Base-by-base conservation (phyloP, 2,329 filamentous ascomycete species). In the Colletotrichum camelliae region DNA sequence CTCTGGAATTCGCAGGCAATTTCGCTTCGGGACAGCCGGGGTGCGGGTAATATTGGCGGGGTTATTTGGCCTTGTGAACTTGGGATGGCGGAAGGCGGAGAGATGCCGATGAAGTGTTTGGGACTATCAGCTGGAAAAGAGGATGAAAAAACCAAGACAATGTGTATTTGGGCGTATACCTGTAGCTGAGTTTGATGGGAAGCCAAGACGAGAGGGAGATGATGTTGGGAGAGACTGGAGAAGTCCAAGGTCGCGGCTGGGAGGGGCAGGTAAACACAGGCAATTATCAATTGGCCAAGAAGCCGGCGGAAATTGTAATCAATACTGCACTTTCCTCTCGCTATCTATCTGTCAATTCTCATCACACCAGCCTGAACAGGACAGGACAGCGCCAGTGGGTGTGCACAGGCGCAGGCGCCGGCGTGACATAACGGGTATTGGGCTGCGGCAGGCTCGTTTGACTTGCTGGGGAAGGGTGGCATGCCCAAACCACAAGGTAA, bases 21-120 rank as follows among this genome's bases (percentile, higher is more conserved):
- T 72, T 72, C 73, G 69, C 69, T 72, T 72, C 68, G 39, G 55
- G 67, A 67, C 39, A 75, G 69, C 73, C 33, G 62, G 73, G 73
- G 69, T 64, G n/a, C 27, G 62, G 48, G 62, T 58, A 75, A 67
- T 68, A 64, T 67, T 43, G 62, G 62, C 62, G 73, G 69, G 57
- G 66, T 31, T 35, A 31, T 13, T 48, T 52, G 43, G n/a, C 43
- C 43, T 24, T 21, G n/a, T 52, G 43, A 21, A 52, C n/a, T 52
- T 52, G 43, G 43, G 43, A 13, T 12, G 21, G 43, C n/a, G 43
- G 13, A 37, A 21, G 57, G 67, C 55, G 62, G 73, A 58, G 57
- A 43, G 29, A 75, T 72, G 52, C 55, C 61, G 57, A 75, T 72
- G n/a, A 31, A 62, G 55, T 72, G 43, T 68, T 62, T n/a, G 33